Evolutionary conservation across 169 alveolate genomes (phyloP), one percentile per base, ranked within the genome.

Genomic region (Blepharisma undulans): DNA sequence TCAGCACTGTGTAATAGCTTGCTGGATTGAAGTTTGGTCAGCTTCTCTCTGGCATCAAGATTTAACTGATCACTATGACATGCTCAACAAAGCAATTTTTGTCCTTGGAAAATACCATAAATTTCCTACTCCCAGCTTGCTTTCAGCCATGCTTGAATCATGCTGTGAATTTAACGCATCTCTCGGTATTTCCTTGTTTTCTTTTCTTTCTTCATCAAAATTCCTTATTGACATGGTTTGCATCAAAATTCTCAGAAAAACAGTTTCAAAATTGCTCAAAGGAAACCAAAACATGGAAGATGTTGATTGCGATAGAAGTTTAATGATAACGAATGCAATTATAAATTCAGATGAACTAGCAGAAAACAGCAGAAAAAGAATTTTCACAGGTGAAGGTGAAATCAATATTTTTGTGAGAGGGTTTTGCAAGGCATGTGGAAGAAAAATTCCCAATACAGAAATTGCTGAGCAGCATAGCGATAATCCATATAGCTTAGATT

Each of bases 21-120:
- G 91, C 84, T 93, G 95, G 95, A 32, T 93, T 10, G 27, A 91
- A 27, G 71, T 88, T 0, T 93, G 94, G 94, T 90, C 88, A 0
- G 92, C 93, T 27, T 87, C 92, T 18, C 86, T 93, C 12, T 74
- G 90, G 6, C 87, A 86, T 66, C 89, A 93, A 80, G 87, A 91
- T 22, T 84, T 85, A 29, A 18, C 36, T 16, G 95, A 93, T 32
- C 84, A 90, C n/a, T 25, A 72, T 1, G 82, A 85, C 34, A 80
- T 92, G 36, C 59, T 91, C 14, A 87, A 89, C 29, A 32, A 93
- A 61, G 91, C 84, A 25, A 32, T 91, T 36, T 91, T 85, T 18
- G 92, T 91, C n/a, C 36, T 93, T 0, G 79, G 85, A 60, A 79
- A 61, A 30, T 66, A 85, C 33, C 34, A 76, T 81, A 81, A 61